Percentiles rank a stretch among this genome's conserved stretches.
These are phyloP conservation scores for Hyphodiscus sp. DNA, from an alignment of 2,329 filamentous ascomycete species.

Conservation along the genomic window DNA sequence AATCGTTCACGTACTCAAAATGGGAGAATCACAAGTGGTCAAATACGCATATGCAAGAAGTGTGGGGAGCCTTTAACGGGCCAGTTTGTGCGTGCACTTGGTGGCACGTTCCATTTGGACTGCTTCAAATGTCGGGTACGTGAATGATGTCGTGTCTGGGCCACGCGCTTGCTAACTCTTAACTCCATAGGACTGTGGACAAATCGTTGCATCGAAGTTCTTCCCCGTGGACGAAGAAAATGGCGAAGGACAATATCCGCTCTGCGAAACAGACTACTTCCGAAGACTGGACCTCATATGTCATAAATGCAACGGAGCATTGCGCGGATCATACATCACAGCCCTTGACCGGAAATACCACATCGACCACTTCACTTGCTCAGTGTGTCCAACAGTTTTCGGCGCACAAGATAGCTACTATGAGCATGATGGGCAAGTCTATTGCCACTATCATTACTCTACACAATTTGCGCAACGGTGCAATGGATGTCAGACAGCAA, in stretches of 20 bases:
- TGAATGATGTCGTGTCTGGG: slow-evolving; percentile 7
- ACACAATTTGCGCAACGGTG: slow-evolving; percentile 95
- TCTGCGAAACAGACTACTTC: slow-evolving; percentile 98
- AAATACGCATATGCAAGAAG: slow-evolving; percentile 70
- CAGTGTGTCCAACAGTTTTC: slow-evolving; percentile 94
- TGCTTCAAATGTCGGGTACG: slow-evolving; percentile 93
- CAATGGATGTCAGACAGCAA: slow-evolving; percentile 94
- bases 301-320: slow-evolving; percentile 82
- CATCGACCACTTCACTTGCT: slow-evolving; percentile 98
- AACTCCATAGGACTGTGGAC: slow-evolving; percentile 73
- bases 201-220: slow-evolving; percentile 98
- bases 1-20: slow-evolving; percentile 49
- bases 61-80: slow-evolving; percentile 83
- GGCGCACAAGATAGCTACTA: slow-evolving; percentile 98
- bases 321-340: slow-evolving; percentile 96
- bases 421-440: slow-evolving; percentile 92
- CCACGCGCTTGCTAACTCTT: slow-evolving; percentile 15
- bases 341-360: slow-evolving; percentile 97
- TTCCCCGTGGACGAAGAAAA: slow-evolving; percentile 93
- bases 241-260: slow-evolving; percentile 78
- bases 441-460: slow-evolving; percentile 98
- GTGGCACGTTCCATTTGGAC: slow-evolving; percentile 92
- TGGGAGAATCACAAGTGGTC: slow-evolving; percentile 51
- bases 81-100: slow-evolving; percentile 90
- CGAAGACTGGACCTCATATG: slow-evolving; percentile 85